Evolutionary conservation across 192 early-diverging fungal genomes (phyloP).

Genomic region (Linnemannia hyalina): DNA sequence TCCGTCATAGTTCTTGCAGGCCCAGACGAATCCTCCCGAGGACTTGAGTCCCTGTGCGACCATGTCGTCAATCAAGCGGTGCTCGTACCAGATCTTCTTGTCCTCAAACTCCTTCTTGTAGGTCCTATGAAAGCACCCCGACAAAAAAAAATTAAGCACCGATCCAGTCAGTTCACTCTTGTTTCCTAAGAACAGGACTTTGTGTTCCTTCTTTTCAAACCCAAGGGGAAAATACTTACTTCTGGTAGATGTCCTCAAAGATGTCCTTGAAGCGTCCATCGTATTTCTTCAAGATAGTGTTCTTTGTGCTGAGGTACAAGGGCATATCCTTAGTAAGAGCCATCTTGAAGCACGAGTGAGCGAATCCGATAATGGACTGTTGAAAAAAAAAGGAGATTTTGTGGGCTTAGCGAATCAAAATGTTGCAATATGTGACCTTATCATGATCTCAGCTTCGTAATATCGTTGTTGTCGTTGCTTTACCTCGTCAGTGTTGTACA

Average conservation of each 20-base stretch:
- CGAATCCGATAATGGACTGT: slow-evolving; percentile 92
- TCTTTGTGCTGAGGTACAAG: slow-evolving; percentile 98
- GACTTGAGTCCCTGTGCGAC: slow-evolving; percentile 96
- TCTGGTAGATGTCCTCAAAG: slow-evolving; percentile 91
- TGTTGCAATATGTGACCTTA: neutral
- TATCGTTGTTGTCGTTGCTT: neutral
- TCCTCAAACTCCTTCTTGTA: slow-evolving; percentile 88
- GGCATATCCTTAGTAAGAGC: slow-evolving; percentile 93
- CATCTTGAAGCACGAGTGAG: slow-evolving; percentile 94
- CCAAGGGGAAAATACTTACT: slow-evolving; percentile 13
- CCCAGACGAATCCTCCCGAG: slow-evolving; percentile 92
- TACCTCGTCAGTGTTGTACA: slow-evolving; percentile 93
- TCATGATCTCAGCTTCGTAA: neutral
- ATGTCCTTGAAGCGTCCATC: slow-evolving; percentile 99
- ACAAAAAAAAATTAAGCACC: neutral
- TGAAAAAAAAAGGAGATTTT: neutral
- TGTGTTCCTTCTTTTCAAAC: neutral
- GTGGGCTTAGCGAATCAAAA: neutral
- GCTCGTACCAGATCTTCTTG: slow-evolving; percentile 95
- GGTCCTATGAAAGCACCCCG: slow-evolving; percentile 51
- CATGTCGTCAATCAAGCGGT: slow-evolving; percentile 98
- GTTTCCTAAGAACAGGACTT: neutral
- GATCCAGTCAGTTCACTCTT: neutral
- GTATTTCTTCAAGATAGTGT: slow-evolving; percentile 98
- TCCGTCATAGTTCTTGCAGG: slow-evolving; percentile 95